Conservation (phyloP, 1,139 yeast species). For the Scheffersomyces segobiensis region DNA sequence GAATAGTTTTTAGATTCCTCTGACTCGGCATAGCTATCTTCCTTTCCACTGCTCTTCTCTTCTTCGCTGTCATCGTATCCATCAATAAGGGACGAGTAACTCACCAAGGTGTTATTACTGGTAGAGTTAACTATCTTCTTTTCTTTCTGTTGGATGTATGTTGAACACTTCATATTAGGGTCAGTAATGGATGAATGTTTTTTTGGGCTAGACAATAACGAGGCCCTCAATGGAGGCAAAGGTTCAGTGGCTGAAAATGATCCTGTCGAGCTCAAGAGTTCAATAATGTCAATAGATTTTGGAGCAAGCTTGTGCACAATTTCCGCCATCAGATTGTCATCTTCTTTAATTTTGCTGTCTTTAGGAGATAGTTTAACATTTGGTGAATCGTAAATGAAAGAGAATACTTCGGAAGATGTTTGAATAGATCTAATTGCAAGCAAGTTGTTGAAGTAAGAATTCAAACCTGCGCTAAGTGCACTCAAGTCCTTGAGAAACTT, state of each 20-base stretch:
- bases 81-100: conserved; percentile 17
- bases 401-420: conserved; percentile 5
- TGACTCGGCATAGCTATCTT: background rate
- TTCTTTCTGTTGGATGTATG: conserved; percentile 12
- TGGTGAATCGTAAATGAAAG: conserved; percentile 7
- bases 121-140: conserved; percentile 9
- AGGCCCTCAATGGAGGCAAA: conserved; percentile 20
- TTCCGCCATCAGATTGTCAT: conserved; percentile 8
- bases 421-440: conserved; percentile 6
- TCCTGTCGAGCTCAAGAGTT: conserved; percentile 10
- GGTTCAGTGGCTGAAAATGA: conserved; percentile 31
- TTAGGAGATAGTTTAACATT: conserved; percentile 4
- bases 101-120: conserved; percentile 13
- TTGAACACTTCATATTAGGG: conserved; percentile 12
- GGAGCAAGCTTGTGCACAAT: conserved; percentile 24
- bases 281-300: conserved; percentile 23
- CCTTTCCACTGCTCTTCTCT: conserved; percentile 2
- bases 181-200: conserved; percentile 3
- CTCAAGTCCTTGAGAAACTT: conserved; percentile 10
- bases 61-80: conserved; percentile 16
- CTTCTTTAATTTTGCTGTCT: background rate
- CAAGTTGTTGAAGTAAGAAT: conserved; percentile 10
- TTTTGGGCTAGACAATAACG: background rate
- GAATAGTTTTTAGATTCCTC: conserved; percentile 4
- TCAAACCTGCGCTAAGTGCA: conserved; percentile 12